phyloP scores from a whole-genome alignment of 2,329 filamentous ascomycete species.

The Blumeria graminis region DNA sequence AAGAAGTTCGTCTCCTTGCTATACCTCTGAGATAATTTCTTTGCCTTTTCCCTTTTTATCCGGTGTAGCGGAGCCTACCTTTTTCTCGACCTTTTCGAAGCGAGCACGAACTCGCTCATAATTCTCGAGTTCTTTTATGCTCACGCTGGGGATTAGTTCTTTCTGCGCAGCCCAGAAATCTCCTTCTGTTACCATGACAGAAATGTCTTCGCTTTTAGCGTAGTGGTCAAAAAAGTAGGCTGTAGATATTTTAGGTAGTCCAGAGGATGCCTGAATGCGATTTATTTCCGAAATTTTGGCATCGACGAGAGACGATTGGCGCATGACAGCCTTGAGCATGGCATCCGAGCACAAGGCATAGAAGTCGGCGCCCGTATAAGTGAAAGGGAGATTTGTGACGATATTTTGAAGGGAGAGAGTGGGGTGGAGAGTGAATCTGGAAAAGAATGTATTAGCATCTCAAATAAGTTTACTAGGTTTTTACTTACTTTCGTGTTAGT shows the following conservation, averaged over 20 bases:
- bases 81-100: constrained; percentile 43
- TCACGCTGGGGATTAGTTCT: constrained; percentile 85
- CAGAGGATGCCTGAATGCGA: constrained; percentile 14
- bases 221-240: constrained; percentile 93
- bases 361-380: constrained; percentile 91
- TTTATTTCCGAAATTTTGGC: constrained; percentile 54
- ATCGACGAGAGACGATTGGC: constrained; percentile 66
- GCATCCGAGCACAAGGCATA: constrained; percentile 94
- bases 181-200: constrained; percentile 68
- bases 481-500: constrained; percentile 63
- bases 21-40: too few relatives aligned
- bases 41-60: neutral
- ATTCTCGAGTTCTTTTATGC: constrained; percentile 71
- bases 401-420: constrained; percentile 52
- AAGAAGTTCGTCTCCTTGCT: too few relatives aligned
- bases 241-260: constrained; percentile 33
- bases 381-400: constrained; percentile 62
- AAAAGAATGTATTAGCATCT: neutral
- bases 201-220: constrained; percentile 57
- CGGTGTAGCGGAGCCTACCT: neutral
- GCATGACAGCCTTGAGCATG: constrained; percentile 95
- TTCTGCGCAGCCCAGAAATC: constrained; percentile 64
- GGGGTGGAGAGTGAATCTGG: constrained; percentile 67
- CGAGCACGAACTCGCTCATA: constrained; percentile 63
- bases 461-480: neutral